Conservation (phyloP, 805 yeast species). For the Metschnikowia santaceciliae region DNA sequence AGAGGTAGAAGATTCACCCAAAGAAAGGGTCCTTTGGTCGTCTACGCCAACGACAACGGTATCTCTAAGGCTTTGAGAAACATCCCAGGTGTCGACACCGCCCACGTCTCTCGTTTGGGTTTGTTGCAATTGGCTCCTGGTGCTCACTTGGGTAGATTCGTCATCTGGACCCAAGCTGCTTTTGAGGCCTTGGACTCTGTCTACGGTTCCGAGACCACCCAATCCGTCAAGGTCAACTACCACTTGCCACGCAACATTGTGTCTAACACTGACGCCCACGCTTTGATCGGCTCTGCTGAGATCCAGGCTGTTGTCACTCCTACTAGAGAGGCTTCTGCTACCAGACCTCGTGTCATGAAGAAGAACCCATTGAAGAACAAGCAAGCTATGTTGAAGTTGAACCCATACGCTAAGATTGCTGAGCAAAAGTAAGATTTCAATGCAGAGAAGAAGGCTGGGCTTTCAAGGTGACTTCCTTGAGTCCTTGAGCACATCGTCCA, state of each 20-base stretch:
- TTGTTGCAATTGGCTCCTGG: constrained; percentile 99
- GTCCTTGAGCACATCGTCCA: constrained; percentile 31
- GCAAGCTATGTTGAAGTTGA: constrained; percentile 94
- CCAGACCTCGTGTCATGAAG: constrained; percentile 98
- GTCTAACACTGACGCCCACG: constrained; percentile 92
- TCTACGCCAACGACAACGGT: constrained; percentile 98
- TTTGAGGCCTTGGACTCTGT: constrained; percentile 93
- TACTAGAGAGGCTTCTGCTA: constrained; percentile 90
- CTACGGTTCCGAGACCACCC: constrained; percentile 90
- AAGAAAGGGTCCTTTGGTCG: constrained; percentile 99
- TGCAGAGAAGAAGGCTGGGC: constrained; percentile 54
- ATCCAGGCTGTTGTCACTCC: constrained; percentile 96
- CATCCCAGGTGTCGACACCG: constrained; percentile 99
- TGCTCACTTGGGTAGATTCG: constrained; percentile 99
- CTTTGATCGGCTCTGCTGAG: constrained; percentile 98
- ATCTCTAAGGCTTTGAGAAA: constrained; percentile 98
- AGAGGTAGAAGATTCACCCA: constrained; percentile 99
- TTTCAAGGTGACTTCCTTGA: constrained; percentile 58
- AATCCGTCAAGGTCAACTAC: constrained; percentile 84
- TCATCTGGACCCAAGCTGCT: constrained; percentile 99
- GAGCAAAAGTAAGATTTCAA: constrained; percentile 85
- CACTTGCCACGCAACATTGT: constrained; percentile 90
- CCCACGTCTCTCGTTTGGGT: constrained; percentile 87
- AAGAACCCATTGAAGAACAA: constrained; percentile 90
- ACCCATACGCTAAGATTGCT: constrained; percentile 99